Evolutionary conservation across 169 alveolate species (phyloP), one percentile per base, ranked within the genome.

Genomic region (Babesia sp.): DNA sequence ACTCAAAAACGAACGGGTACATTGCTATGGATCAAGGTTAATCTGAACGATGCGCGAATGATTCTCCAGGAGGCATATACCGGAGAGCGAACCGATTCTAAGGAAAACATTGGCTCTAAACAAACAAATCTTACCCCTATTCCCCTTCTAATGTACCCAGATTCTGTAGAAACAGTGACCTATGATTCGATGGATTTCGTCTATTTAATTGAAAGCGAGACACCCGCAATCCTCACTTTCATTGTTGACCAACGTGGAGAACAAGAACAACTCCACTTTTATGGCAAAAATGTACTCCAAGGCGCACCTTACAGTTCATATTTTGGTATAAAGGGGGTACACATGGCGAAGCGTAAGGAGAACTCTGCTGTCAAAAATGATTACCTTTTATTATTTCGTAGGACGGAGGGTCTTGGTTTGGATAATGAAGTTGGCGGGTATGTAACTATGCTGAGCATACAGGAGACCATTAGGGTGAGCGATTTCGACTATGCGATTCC

Each of bases 401-500:
- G 28, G 51, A 53, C 58, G 6, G 60, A 34, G 55, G 26, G 14
- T 45, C 22, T 33, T 24, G 46, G 78, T 5, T 6, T 42, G 11
- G 37, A 59, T 8, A 3, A 1, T 3, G 18, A n/a, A 1, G n/a
- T 26, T 9, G 22, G 41, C 41, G 72, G 61, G 4, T 58, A 64
- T 29, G 34, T 80, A 12, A 80, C 57, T 18, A 59, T 80, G 26
- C 11, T 80, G 28, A 80, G 61, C 44, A 37, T 80, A 9, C 29
- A 69, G 44, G 88, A 80, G 16, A 80, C 88, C 50, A 51, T 80
- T 22, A 41, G 45, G 22, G 69, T 80, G 6, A 71, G 56, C 31
- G 75, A 80, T 50, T 80, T 80, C 66, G 73, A 64, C 34, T 80
- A 80, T 53, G 36, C 28, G 16, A 36, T 61, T n/a, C 88, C 88